These are phyloP conservation scores for Gracilariopsis chorda DNA, from an alignment of 23 red algal genomes.

Conservation along the genomic window DNA sequence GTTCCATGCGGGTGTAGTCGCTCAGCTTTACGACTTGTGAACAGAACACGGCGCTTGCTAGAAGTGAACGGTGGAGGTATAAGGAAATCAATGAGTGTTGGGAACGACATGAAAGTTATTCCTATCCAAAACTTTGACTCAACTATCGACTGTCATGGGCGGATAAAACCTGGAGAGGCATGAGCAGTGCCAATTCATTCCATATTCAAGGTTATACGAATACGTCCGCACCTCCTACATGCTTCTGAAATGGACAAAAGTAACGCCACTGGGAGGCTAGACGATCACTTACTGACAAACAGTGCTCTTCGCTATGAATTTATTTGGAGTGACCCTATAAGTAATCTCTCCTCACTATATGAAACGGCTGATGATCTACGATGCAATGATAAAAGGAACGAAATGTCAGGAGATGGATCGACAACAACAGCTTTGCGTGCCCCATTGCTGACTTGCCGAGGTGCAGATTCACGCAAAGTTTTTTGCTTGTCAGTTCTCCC, in stretches of 20 bases:
- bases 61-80: slow-evolving; percentile 65
- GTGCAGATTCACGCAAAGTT: neutral
- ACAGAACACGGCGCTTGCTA: slow-evolving; percentile 50
- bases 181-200: slow-evolving; percentile 63
- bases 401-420: neutral
- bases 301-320: slow-evolving; percentile 41
- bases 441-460: slow-evolving; percentile 47
- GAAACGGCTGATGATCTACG: neutral
- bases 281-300: neutral
- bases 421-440: neutral
- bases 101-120: neutral
- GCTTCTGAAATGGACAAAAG: slow-evolving; percentile 13
- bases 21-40: slow-evolving; percentile 68
- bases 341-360: slow-evolving; percentile 20
- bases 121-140: neutral
- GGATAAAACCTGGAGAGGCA: slow-evolving; percentile 22
- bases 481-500: slow-evolving; percentile 55
- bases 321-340: slow-evolving; percentile 69
- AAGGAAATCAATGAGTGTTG: slow-evolving; percentile 8
- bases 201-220: slow-evolving; percentile 41
- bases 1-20: slow-evolving; percentile 78
- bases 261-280: neutral
- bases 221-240: slow-evolving; percentile 54
- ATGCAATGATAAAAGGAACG: neutral
- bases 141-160: neutral